Base-by-base conservation (phyloP, 1,284 basidiomycete genomes). In the Pseudozyma hubeiensis region DNA sequence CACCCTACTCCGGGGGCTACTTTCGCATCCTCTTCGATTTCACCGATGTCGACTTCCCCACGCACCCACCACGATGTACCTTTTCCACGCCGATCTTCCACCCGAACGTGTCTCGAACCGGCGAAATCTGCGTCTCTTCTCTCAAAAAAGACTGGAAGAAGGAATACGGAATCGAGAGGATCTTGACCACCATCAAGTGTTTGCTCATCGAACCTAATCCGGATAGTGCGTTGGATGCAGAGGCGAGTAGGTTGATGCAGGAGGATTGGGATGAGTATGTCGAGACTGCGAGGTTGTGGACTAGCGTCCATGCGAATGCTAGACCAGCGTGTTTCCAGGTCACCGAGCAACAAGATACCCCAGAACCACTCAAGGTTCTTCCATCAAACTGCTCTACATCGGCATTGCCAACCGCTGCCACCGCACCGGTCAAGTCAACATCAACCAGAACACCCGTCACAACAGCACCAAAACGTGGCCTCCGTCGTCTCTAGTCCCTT, bases 101-200 rank as follows among this genome's bases (percentile, higher is more conserved):
- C 81, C 95, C 95, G 0, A 97, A 98, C 81, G 93, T 97, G 31
- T 95, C 93, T 0, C 88, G 89, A 33, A 84, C 88, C 0, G 94
- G 94, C 34, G 95, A 97, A 85, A 98, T 98, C 77, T 98, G 95
- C 85, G 95, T 97, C 10, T 95, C 95, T 86, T 97, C 94, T 5
- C 87, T 98, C 31, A 97, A 97, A 87, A 97, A 97, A 85, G 93
- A 95, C 80, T 97, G 95, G 95, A 91, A 93, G 84, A 89, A 91
- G 17, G 89, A 90, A n/a, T 95, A 93, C 77, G 94, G 94, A 30
- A 93, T 97, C 39, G 90, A 87, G 5, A 92, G 96, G 83, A 96
- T 97, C 61, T 88, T 97, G 9, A 90, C 93, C 8, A 69, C 74
- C 5, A 91, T 97, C 78, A 95, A 94, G 84, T 97, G 95, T 82